Base-by-base conservation (phyloP, 371 early-diverging fungal genomes). In the Syncephalastrum racemosum region DNA sequence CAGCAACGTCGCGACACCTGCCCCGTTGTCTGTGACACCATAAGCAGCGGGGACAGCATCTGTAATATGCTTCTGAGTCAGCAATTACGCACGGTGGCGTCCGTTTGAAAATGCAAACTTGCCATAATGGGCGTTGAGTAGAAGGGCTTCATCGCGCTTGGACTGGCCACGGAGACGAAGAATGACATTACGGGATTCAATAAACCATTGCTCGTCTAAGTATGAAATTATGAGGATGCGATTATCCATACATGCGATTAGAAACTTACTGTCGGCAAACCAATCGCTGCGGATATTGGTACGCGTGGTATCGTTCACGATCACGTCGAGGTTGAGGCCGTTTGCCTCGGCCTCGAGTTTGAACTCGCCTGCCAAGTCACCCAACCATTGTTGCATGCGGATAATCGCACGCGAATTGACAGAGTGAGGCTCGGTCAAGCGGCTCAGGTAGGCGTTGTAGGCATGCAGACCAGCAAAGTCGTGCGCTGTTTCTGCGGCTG, bases 11-110 rank as follows among this genome's bases (percentile, higher is more conserved):
- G 76, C 84, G 4, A 90, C 85, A 25, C 87, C 85, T 42, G 93
- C 85, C 7, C 93, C 95, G 64, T 91, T 87, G 63, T 95, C 96
- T 13, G 89, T 90, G 16, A 88, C 91, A 51, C 96, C 96, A 53
- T 83, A 75, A 60, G 90, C 87, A 16, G 88, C 77, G n/a, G 89
- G 79, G 0, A 89, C 89, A 22, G 89, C 85, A 56, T 94, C 85
- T 84, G 62, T 25, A 39, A 39, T n/a, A 56, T 15, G 25, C 12
- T 5, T 31, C 10, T 31, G 36, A 31, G 36, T 31, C 36, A 31
- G 36, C 36, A 31, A 31, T 31, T 31, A 31, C 10, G 10, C 36
- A 31, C 36, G 10, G 36, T 31, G 3, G n/a, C n/a, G n/a, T n/a
- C n/a, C 36, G 36, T 31, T 31, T 31, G 36, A 8, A 10, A 10